phyloP scores from a whole-genome alignment of 1,139 yeast species.

The Dujonia santamariae region DNA sequence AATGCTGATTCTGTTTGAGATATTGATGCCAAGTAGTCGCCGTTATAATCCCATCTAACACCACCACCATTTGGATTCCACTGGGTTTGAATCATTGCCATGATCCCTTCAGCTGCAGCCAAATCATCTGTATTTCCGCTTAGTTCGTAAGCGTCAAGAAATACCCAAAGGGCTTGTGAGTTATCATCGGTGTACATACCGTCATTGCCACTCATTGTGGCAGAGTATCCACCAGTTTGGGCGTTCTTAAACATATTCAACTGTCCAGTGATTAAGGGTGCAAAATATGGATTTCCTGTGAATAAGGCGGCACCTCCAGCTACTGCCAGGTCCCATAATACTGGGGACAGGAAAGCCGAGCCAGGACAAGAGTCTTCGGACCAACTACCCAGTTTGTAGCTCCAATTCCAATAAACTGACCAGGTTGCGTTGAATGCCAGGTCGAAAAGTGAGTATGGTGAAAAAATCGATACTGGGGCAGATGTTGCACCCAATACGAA shows the following conservation, averaged over 20 bases:
- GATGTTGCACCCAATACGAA: slow-evolving; percentile 5
- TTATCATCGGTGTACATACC: slow-evolving; percentile 37
- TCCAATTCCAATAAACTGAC: slow-evolving; percentile 24
- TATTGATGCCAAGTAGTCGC: slow-evolving; percentile 31
- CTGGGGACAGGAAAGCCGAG: slow-evolving; percentile 12
- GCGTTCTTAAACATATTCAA: slow-evolving; percentile 18
- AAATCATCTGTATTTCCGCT: slow-evolving; percentile 16
- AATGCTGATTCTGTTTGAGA: slow-evolving; percentile 34
- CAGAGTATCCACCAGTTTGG: slow-evolving; percentile 26
- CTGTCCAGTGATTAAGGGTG: slow-evolving; percentile 11
- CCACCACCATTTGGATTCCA: slow-evolving; percentile 24
- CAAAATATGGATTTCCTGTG: slow-evolving; percentile 14
- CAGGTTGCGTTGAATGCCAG: slow-evolving; percentile 12
- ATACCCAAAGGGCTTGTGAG: slow-evolving; percentile 34
- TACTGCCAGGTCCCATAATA: slow-evolving; percentile 27
- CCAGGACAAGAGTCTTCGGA: slow-evolving; percentile 17
- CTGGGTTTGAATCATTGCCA: slow-evolving; percentile 18
- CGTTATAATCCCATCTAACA: slow-evolving; percentile 26
- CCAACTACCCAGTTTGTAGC: slow-evolving; percentile 17
- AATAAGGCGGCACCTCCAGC: slow-evolving; percentile 19
- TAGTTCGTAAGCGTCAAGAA: slow-evolving; percentile 20
- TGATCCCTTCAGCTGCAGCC: slow-evolving; percentile 15
- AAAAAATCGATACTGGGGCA: background rate
- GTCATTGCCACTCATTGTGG: slow-evolving; percentile 25
- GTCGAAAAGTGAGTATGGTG: slow-evolving; percentile 7